Evolutionary conservation across 805 yeast genomes (phyloP), one percentile per base, ranked within the genome.

Genomic region (Metschnikowia borealis): DNA sequence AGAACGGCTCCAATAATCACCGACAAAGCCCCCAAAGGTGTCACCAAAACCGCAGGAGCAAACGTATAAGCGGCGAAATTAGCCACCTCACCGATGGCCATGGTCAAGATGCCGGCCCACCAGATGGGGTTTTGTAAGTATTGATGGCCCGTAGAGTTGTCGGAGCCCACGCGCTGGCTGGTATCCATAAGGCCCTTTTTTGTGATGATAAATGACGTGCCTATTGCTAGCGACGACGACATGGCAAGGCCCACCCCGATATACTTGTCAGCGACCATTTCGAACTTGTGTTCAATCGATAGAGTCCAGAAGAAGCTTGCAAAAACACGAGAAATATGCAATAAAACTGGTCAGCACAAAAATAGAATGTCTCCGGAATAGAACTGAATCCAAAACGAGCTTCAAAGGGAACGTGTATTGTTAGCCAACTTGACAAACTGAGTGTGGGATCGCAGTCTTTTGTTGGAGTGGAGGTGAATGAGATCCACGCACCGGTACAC

Each of bases 11-110:
- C 97, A 53, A 89, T 89, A 55, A 89, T 87, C 21, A 89, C 97
- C 6, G 91, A 83, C 26, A 89, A 72, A 0, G 97, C 97, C 11
- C 97, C 97, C 49, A 89, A 73, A 5, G 97, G 97, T 4, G 97
- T 89, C 38, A 89, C 97, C 58, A 89, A 69, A 55, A 90, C 87
- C 1, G 96, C 95, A 3, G 97, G 96, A 0, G 97, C 97, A 76
- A 89, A 89, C 1, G 96, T 89, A 64, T 89, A 89, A 0, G 97
- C 97, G 3, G 96, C 96, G 64, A 89, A 89, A 64, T 89, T 89
- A 51, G 96, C 96, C 38, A 89, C 70, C 64, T 89, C 97, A 5
- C 97, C 97, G 20, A 89, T 69, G 2, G 94, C 96, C 97, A 89
- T 84, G 44, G 95, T 83, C 31, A 83, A 62, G 78, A 90, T 90